Evolutionary conservation across 1,284 basidiomycete species (phyloP), one percentile per base, ranked within the genome.

Genomic region (Melampsora larici-populina): DNA sequence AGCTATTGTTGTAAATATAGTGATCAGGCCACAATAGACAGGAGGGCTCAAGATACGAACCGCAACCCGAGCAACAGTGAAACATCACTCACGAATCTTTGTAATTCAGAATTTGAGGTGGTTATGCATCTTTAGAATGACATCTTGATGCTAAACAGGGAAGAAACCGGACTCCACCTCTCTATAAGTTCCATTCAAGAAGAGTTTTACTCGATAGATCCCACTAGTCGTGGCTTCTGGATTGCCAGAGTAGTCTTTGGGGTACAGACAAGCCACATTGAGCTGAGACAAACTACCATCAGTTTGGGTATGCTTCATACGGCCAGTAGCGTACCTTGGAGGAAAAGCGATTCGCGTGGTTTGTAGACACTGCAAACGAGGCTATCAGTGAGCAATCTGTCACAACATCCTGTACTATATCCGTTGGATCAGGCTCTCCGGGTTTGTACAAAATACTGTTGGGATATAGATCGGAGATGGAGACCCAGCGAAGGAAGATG

Each of bases 311-410:
- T 43, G 11, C 11, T 49, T 29, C 21, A 6, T 8, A 46, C 8
- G 36, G 55, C 43, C 29, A 71, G 24, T 1, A 51, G 24, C 21
- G 6, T 69, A 76, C 73, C n/a, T 69, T 62, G 33, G 73, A 69
- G 43, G 64, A 64, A 48, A 62, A 62, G 11, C 33, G 48, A 36
- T 67, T 76, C 40, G 73, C 64, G 40, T 76, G 73, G 29, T 76
- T 69, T 15, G 66, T 48, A 48, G 65, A 58, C n/a, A 76, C 73
- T 17, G 66, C 64, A 29, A 76, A 69, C 6, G 73, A 63, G n/a
- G 73, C 73, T 55, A 76, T 76, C 26, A 76, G 43, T 24, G 73
- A 76, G 55, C 73, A 76, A 76, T 76, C 73, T 18, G 73, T 76
- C 17, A 76, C 73, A 26, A 76, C 36, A 49, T 76, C 65, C 24